Base-by-base conservation (phyloP, 768 basidiomycete species). In the Sarcodon aspratus region DNA sequence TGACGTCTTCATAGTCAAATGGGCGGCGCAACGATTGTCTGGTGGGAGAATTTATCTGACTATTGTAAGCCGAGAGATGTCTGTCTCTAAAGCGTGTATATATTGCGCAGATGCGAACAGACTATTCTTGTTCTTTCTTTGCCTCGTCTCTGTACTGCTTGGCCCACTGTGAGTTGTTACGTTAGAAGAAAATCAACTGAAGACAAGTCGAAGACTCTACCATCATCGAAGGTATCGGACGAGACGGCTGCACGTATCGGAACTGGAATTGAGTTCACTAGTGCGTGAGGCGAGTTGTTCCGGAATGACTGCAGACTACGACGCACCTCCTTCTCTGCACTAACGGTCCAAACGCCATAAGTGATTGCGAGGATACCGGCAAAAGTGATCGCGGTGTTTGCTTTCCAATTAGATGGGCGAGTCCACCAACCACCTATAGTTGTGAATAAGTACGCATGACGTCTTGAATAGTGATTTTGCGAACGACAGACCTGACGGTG, bases 351-450 rank as follows among this genome's bases (percentile, higher is more conserved):
- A 9, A 82, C 68, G 27, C 69, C 74, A 52, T 80, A 90, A 7
- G 79, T 78, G 5, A 81, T 66, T 3, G 76, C 71, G 36, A 78
- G 66, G 49, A 94, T 82, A 3, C 88, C 88, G 48, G 72, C 69
- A 51, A 78, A 74, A 13, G 76, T 74, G 46, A 95, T 76, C 1
- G 76, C 77, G 2, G 93, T 95, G 69, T 93, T 94, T 27, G 78
- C 64, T 50, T 78, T 79, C 93, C 93, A 96, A 69, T 93, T 95
- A 18, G 79, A 70, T 7, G 93, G 93, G 15, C 89, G 79, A 34
- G 80, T 78, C 93, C 93, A 97, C 93, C 93, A 97, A 58, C 93
- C 93, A 69, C 93, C 91, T 91, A 55, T 27, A 27, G 21, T 27
- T 27, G 21, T 27, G 21, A 2, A 27, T 27, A 5, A 27, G 21